Conservation (phyloP, 345 rosid genomes). For the Citrus inodora region DNA sequence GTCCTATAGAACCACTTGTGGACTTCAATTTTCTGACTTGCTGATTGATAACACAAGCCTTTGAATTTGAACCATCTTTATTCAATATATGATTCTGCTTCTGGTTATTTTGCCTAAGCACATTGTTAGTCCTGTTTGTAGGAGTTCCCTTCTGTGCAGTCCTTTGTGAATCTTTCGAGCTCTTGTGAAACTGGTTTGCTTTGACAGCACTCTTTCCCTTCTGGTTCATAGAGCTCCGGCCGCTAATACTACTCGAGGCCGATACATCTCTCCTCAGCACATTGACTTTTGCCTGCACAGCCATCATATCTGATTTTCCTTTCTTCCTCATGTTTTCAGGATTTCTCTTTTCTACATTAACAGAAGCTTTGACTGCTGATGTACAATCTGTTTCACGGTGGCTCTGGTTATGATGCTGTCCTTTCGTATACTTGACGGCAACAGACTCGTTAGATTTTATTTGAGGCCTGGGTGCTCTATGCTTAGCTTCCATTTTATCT, state of each 20-base stretch:
- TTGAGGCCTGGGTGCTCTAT: slow-evolving; percentile 41
- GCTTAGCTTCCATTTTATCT: slow-evolving; percentile 68
- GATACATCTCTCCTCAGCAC: slow-evolving; percentile 42
- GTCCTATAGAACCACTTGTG: slow-evolving; percentile 27
- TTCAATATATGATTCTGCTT: slow-evolving; percentile 54
- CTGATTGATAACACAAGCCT: slow-evolving; percentile 34
- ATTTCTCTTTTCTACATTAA: slow-evolving; percentile 26
- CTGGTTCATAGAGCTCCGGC: slow-evolving; percentile 34
- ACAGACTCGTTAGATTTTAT: slow-evolving; percentile 20
- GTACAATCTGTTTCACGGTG: slow-evolving; percentile 20
- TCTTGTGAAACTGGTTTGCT: slow-evolving; percentile 29
- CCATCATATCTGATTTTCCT: slow-evolving; percentile 37
- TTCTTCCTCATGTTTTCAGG: slow-evolving; percentile 37
- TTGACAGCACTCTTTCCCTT: slow-evolving; percentile 46
- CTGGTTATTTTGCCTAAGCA: slow-evolving; percentile 61
- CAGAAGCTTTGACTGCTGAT: slow-evolving; percentile 19
- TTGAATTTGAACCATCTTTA: slow-evolving; percentile 34
- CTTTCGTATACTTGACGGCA: slow-evolving; percentile 26
- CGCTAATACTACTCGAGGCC: slow-evolving; percentile 17
- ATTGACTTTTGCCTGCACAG: slow-evolving; percentile 45
- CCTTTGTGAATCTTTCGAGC: slow-evolving; percentile 31
- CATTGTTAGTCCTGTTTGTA: slow-evolving; percentile 24
- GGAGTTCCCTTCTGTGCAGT: slow-evolving; percentile 37
- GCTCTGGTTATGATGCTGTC: slow-evolving; percentile 38
- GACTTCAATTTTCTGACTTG: slow-evolving; percentile 32